A percentile compares a stretch with the other conserved stretches of the same genome.
Conservation (phyloP, 2,329 filamentous ascomycete genomes). For the Acrodontium crateriforme region DNA sequence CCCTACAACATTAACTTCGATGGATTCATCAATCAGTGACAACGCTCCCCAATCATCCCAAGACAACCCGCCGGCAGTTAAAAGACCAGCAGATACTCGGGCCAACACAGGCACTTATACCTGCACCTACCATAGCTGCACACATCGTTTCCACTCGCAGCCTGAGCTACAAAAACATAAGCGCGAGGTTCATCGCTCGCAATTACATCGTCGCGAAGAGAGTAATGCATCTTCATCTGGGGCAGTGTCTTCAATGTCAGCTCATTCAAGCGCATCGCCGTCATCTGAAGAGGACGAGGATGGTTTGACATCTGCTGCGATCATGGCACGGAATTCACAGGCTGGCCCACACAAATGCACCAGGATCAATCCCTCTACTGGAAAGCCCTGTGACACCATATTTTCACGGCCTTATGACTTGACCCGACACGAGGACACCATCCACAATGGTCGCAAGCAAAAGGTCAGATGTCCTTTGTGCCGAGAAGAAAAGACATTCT, state of each 20-base stretch:
- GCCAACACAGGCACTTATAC: constrained; percentile 85
- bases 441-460: constrained; percentile 86
- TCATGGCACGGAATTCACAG: constrained; percentile 62
- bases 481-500: constrained; percentile 94
- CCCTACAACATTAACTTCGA: constrained; percentile 44
- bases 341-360: constrained; percentile 88
- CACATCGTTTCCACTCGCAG: constrained; percentile 75
- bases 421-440: constrained; percentile 91
- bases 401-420: constrained; percentile 95
- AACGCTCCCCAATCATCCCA: constrained; percentile 22
- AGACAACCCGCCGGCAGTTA: neutral
- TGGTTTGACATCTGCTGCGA: constrained; percentile 39
- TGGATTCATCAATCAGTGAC: constrained; percentile 49
- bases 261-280: constrained; percentile 18
- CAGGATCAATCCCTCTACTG: constrained; percentile 84
- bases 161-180: constrained; percentile 87
- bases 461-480: constrained; percentile 90
- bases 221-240: constrained; percentile 5
- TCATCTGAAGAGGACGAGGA: constrained; percentile 15
- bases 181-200: constrained; percentile 73
- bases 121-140: constrained; percentile 88
- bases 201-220: constrained; percentile 33
- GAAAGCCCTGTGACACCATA: constrained; percentile 84
- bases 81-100: constrained; percentile 47
- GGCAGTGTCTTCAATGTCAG: constrained; percentile 26